A percentile compares a stretch with the other conserved stretches of the same genome.
Conservation (phyloP, 2,329 filamentous ascomycete genomes). For the Microsporum audouinii region DNA sequence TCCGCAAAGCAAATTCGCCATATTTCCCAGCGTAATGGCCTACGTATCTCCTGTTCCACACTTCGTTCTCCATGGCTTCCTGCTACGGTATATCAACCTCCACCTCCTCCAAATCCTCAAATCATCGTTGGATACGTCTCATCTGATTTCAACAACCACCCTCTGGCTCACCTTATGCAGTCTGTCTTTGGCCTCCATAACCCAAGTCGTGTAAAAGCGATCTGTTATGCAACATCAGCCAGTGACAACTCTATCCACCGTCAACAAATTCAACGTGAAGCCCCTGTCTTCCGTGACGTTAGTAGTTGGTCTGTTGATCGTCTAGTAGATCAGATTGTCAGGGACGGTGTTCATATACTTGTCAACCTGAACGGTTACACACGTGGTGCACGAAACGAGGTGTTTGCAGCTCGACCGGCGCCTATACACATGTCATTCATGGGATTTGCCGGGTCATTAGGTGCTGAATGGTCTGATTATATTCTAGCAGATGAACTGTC, state of each 20-base stretch:
- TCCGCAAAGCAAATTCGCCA: conserved; percentile 82
- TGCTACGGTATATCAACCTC: conserved; percentile 68
- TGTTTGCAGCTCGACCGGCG: conserved; percentile 87
- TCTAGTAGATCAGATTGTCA: conserved; percentile 72
- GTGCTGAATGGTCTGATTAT: conserved; percentile 98
- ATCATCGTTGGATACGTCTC: conserved; percentile 94
- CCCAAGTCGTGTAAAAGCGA: conserved; percentile 59
- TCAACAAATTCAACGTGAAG: conserved; percentile 83
- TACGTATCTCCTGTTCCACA: conserved; percentile 85
- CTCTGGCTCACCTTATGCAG: conserved; percentile 93
- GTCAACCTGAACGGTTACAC: conserved; percentile 99
- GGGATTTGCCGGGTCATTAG: conserved; percentile 92
- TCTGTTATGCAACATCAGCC: conserved; percentile 88
- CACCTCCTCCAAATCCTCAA: conserved; percentile 64
- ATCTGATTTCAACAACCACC: conserved; percentile 98
- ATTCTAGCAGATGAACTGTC: conserved; percentile 82
- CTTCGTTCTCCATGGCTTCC: conserved; percentile 80
- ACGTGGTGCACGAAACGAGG: conserved; percentile 87
- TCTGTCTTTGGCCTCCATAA: conserved; percentile 93
- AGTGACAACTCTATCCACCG: conserved; percentile 85
- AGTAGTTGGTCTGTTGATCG: conserved; percentile 76
- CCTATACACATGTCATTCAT: conserved; percentile 99
- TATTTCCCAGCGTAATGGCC: conserved; percentile 89
- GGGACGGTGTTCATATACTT: conserved; percentile 83
- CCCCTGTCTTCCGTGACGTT: conserved; percentile 80